Evolutionary conservation across 2,329 filamentous ascomycete species (phyloP).

Genomic region (Tympanopsis confertula): DNA sequence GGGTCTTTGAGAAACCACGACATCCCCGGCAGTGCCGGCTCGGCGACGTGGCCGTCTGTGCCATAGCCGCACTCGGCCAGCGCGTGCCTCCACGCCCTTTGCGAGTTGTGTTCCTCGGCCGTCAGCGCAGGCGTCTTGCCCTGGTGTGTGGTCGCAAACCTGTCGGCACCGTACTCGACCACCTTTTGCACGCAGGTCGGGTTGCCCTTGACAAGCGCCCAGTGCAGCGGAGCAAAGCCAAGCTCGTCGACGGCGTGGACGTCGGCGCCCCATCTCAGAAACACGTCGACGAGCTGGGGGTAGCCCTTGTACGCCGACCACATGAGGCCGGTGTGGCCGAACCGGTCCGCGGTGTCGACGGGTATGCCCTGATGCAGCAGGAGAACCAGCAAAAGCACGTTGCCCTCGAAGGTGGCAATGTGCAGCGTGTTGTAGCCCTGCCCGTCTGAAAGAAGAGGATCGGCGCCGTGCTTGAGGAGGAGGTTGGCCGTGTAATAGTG

Average conservation of each 20-base stretch:
- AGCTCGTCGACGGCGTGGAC: conserved; percentile 84
- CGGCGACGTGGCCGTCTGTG: conserved; percentile 63
- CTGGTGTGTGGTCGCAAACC: conserved; percentile 77
- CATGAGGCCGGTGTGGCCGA: conserved; percentile 91
- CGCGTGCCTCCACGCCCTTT: conserved; percentile 69
- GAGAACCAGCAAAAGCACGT: conserved; percentile 77
- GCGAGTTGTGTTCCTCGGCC: conserved; percentile 81
- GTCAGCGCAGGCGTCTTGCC: conserved; percentile 84
- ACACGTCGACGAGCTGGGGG: conserved; percentile 80
- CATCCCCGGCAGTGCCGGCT: conserved; percentile 47
- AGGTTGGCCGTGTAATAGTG: conserved; percentile 95
- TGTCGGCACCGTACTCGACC: conserved; percentile 87
- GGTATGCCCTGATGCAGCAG: conserved; percentile 91
- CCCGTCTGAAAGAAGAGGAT: conserved; percentile 81
- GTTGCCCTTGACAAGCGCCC: conserved; percentile 90
- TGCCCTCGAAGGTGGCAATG: conserved; percentile 93
- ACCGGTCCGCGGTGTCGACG: conserved; percentile 79
- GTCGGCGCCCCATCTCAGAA: conserved; percentile 88
- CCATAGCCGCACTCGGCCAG: conserved; percentile 77
- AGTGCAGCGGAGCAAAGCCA: conserved; percentile 88
- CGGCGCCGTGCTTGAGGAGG: conserved; percentile 79
- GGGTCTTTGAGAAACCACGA: conserved; percentile 65
- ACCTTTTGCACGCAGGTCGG: conserved; percentile 83
- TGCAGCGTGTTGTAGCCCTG: conserved; percentile 98
- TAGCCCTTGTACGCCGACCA: conserved; percentile 98